Evolutionary conservation across 23 red algal species (phyloP).

Genomic region (Cyanidioschyzon merolae): DNA sequence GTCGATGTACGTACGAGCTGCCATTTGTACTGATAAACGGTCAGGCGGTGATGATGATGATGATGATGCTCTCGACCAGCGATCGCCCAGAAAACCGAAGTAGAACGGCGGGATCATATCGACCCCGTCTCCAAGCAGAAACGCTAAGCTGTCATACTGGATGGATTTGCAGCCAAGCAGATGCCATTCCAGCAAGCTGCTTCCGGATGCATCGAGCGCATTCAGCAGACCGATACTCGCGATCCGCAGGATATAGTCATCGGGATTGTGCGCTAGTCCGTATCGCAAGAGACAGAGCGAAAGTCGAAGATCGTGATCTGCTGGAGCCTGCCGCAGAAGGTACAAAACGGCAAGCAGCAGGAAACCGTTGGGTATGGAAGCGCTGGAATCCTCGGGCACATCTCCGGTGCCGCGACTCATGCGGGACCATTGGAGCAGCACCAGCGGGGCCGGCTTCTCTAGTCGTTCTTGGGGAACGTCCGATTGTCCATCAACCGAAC

Average conservation of each 20-base stretch:
- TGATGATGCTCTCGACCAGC: too few species aligned
- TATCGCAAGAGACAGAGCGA: background rate
- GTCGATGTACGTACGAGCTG: background rate
- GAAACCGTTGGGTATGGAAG: background rate
- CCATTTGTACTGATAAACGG: background rate
- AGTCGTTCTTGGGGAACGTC: too few species aligned
- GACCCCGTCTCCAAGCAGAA: constrained; percentile 1
- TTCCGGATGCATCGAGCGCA: background rate
- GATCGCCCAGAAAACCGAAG: background rate
- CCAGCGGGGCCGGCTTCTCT: background rate
- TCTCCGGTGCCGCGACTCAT: too few species aligned
- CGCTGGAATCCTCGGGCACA: too few species aligned
- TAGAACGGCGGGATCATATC: constrained; percentile 3
- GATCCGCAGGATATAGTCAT: background rate
- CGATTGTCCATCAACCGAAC: too few species aligned
- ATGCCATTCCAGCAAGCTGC: background rate
- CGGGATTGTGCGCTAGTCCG: background rate
- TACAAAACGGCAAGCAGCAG: background rate
- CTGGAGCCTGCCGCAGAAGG: background rate
- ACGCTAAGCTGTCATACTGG: background rate
- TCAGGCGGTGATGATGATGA: too few species aligned
- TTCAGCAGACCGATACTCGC: constrained; percentile 11
- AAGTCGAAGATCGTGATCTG: background rate
- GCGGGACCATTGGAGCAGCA: background rate
- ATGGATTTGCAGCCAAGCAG: background rate